phyloP scores from a whole-genome alignment of 306 rosid species.

The Sophora flavescens region DNA sequence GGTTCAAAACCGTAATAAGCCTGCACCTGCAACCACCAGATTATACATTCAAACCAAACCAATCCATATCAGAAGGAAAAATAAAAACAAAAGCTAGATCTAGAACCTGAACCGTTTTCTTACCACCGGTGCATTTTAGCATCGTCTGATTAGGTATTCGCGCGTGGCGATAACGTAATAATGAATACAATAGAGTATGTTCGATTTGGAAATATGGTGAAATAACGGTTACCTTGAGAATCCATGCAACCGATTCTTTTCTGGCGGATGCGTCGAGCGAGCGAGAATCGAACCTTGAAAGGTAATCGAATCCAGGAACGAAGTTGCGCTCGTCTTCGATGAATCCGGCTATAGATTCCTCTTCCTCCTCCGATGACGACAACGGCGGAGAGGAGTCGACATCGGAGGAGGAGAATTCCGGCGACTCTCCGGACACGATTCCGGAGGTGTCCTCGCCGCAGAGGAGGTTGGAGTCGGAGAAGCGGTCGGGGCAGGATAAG shows the following conservation, averaged over 20 bases:
- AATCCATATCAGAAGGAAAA: background rate
- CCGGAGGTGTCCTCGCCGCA: slow-evolving; percentile 79
- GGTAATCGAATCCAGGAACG: slow-evolving; percentile 81
- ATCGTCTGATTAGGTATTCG: slow-evolving; percentile 19
- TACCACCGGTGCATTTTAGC: slow-evolving; percentile 39
- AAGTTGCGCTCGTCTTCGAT: slow-evolving; percentile 82
- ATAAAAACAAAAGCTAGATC: slow-evolving; percentile 36
- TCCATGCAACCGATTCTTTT: slow-evolving; percentile 92
- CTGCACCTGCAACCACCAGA: slow-evolving; percentile 68
- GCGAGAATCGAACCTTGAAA: slow-evolving; percentile 67
- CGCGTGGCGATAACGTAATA: slow-evolving; percentile 57
- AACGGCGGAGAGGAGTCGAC: slow-evolving; percentile 53
- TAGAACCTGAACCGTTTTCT: slow-evolving; percentile 20
- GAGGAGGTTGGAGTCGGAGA: slow-evolving; percentile 76
- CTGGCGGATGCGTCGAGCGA: slow-evolving; percentile 76
- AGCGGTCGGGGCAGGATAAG: slow-evolving; percentile 71
- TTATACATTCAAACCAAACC: background rate
- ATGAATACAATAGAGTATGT: slow-evolving; percentile 22
- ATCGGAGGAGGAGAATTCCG: slow-evolving; percentile 69
- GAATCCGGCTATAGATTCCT: slow-evolving; percentile 81
- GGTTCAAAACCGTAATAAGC: slow-evolving; percentile 81
- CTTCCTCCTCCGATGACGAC: slow-evolving; percentile 38
- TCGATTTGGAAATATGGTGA: slow-evolving; percentile 1
- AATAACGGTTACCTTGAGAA: slow-evolving; percentile 76
- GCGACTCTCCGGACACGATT: slow-evolving; percentile 70